Conservation (phyloP, 2,329 filamentous ascomycete genomes). For the Diaporthe vexans region DNA sequence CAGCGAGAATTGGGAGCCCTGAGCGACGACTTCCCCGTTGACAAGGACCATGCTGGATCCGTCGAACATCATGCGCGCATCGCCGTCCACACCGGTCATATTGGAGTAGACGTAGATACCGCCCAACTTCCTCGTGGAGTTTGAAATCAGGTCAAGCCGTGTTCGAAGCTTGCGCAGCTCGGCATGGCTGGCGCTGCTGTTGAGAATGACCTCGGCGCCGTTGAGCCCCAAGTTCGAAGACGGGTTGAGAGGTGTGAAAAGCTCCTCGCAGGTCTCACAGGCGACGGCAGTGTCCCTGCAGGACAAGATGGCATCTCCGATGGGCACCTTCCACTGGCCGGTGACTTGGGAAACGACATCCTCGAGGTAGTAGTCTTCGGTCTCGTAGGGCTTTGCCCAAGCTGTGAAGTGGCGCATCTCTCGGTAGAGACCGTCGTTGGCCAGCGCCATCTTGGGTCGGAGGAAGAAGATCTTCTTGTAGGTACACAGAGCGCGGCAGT, state of each 20-base stretch:
- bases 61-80: conserved; percentile 59
- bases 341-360: conserved; percentile 49
- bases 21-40: conserved; percentile 43
- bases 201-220: conserved; percentile 48
- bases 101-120: conserved; percentile 67
- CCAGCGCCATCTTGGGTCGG: conserved; percentile 50
- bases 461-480: conserved; percentile 47
- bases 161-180: conserved; percentile 76
- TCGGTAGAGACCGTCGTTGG: conserved; percentile 56
- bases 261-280: conserved; percentile 58
- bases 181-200: conserved; percentile 51
- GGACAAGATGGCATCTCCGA: conserved; percentile 57
- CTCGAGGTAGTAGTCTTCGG: conserved; percentile 56
- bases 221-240: conserved; percentile 42
- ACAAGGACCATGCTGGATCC: conserved; percentile 43
- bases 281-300: conserved; percentile 56
- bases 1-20: conserved; percentile 44
- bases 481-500: conserved; percentile 53
- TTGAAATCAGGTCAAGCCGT: conserved; percentile 73
- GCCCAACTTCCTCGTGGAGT: conserved; percentile 74
- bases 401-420: conserved; percentile 58
- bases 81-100: conserved; percentile 49
- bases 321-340: conserved; percentile 53
- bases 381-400: conserved; percentile 53
- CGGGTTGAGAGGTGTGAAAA: conserved; percentile 49